Base-by-base conservation (phyloP, 2,329 filamentous ascomycete species). In the Zasmidium citrigriseum region DNA sequence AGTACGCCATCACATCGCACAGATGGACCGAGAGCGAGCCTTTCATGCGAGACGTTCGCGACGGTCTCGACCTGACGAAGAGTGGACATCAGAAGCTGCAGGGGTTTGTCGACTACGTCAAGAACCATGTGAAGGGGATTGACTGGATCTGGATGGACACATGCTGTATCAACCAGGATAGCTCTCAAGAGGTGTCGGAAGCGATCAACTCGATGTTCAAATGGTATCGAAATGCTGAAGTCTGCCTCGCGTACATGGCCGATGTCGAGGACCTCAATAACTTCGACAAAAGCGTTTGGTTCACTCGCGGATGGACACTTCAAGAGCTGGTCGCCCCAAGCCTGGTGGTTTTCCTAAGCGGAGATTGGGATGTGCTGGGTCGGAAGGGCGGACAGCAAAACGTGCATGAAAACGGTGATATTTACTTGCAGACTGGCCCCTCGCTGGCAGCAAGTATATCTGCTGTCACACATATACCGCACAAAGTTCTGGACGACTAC, bases 201-300 rank as follows among this genome's bases (percentile, higher is more conserved):
- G 57, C 64, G 0, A 64, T 68, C 29, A 67, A 65, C 16, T 64
- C 59, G 2, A 67, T 67, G 66, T 68, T 60, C 16, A 44, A 27
- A 2, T 67, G 64, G 55, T 68, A 68, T 24, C 27, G 54, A 9
- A 23, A 56, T 14, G 58, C 66, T 1, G 46, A 44, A 0, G 45
- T 63, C 1, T 67, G 67, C 54, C 64, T 59, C 46, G 67, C 57
- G 3, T 65, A 63, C n/a, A 27, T 67, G 2, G 34, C 54, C 18
- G 59, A 63, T 20, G 54, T 57, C 34, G 12, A 11, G 7, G 34
- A 41, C 11, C 18, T 16, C 4, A 38, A 23, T 21, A 23, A 5
- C 10, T 52, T 52, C 44, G 50, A 12, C 12, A 23, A 16, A 10
- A 52, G 50, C 18, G 29, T 14, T 9, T 52, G 50, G 50, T 52